Percentiles rank a stretch among this genome's conserved stretches.
These are phyloP conservation scores for Xylaria sp. DNA, from an alignment of 2,329 filamentous ascomycete genomes.

Conservation along the genomic window DNA sequence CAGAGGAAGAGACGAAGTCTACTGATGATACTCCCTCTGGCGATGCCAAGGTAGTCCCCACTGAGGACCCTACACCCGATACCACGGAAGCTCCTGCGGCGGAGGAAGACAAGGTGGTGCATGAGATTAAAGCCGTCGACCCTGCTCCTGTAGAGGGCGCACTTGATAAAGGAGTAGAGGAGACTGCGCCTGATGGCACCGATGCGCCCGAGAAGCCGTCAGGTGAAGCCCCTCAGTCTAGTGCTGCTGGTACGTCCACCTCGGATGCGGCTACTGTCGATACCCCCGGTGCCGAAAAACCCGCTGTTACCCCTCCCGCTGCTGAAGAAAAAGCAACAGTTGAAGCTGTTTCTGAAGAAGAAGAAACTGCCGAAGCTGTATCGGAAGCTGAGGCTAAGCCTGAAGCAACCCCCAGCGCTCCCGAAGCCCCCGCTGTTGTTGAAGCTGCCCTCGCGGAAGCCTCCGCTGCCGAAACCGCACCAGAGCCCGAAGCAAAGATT, in stretches of 20 bases:
- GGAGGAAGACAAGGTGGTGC: background rate
- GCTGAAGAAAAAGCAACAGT: background rate
- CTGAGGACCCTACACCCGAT: conserved; percentile 10
- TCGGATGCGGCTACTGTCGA: background rate
- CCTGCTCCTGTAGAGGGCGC: background rate
- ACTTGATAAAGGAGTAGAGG: conserved; percentile 1
- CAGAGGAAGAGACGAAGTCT: conserved; percentile 1
- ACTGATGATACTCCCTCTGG: background rate
- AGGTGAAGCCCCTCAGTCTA: background rate
- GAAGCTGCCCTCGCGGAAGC: background rate
- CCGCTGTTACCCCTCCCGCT: background rate
- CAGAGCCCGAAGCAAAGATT: background rate
- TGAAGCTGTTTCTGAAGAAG: background rate
- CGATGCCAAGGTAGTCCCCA: background rate
- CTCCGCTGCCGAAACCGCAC: conserved; percentile 5
- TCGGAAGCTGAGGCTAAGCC: no score
- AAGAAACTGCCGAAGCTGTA: background rate
- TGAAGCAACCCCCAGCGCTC: no score
- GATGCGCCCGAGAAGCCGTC: background rate
- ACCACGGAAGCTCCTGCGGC: background rate
- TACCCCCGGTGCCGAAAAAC: background rate
- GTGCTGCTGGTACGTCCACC: background rate
- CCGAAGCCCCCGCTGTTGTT: background rate
- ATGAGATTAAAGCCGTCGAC: background rate
- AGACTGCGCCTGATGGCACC: background rate